These are phyloP conservation scores for Colletotrichum cordylinicola DNA, from an alignment of 2,329 filamentous ascomycete species.

Conservation along the genomic window DNA sequence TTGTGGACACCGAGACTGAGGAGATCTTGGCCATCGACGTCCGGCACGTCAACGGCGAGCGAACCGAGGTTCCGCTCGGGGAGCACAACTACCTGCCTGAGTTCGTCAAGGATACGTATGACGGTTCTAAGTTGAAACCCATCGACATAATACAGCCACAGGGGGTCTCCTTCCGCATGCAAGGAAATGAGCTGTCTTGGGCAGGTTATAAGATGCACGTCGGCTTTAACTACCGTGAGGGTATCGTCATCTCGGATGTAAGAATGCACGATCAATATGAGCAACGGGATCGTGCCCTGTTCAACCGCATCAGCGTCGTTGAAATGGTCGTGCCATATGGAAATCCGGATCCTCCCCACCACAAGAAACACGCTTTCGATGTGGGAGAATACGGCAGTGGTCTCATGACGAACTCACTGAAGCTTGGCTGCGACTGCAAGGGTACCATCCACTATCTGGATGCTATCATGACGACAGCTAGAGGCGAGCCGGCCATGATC, in stretches of 20 bases:
- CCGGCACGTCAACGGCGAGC: constrained; percentile 23
- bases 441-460: constrained; percentile 66
- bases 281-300: not conserved
- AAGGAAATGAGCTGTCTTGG: constrained; percentile 52
- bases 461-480: constrained; percentile 69
- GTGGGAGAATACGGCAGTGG: constrained; percentile 1
- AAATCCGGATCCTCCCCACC: not conserved
- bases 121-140: constrained; percentile 65
- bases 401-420: constrained; percentile 67
- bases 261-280: constrained; percentile 38
- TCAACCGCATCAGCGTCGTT: constrained; percentile 8
- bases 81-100: constrained; percentile 42
- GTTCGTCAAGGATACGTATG: constrained; percentile 56
- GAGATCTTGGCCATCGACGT: constrained; percentile 52
- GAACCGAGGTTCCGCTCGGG: constrained; percentile 51
- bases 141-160: constrained; percentile 74
- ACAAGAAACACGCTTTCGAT: constrained; percentile 1
- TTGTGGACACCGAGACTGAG: constrained; percentile 52
- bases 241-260: constrained; percentile 60
- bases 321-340: constrained; percentile 3
- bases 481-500: constrained; percentile 70
- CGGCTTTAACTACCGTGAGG: constrained; percentile 56
- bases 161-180: constrained; percentile 69
- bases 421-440: constrained; percentile 70
- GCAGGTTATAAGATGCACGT: constrained; percentile 61